phyloP scores from a whole-genome alignment of 2,329 filamentous ascomycete species.

The Trichophyton benhamiae region DNA sequence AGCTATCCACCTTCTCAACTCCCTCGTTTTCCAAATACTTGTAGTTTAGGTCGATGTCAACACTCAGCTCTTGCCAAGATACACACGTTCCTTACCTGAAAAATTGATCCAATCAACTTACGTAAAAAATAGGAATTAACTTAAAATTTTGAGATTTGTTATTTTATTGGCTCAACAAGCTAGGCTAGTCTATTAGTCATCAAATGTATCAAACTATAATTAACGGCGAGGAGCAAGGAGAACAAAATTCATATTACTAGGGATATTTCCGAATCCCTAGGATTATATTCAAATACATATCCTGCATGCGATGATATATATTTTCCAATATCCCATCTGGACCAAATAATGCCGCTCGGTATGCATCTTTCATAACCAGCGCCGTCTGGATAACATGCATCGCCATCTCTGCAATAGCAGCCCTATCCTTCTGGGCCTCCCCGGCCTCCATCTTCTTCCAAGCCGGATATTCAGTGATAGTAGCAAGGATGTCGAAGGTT shows the following conservation, averaged over 20 bases:
- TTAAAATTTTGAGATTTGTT: too few relatives aligned
- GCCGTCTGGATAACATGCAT: neutral
- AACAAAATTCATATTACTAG: neutral
- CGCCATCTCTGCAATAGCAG: neutral
- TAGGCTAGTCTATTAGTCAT: too few relatives aligned
- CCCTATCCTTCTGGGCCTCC: neutral
- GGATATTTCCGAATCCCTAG: neutral
- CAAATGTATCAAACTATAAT: too few relatives aligned
- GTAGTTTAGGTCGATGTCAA: too few relatives aligned
- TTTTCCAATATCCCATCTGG: neutral
- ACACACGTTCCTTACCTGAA: too few relatives aligned
- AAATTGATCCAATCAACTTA: too few relatives aligned
- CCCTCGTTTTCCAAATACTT: too few relatives aligned
- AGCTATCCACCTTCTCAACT: too few relatives aligned
- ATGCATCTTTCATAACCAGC: neutral
- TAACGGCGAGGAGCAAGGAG: too few relatives aligned
- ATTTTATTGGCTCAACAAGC: too few relatives aligned
- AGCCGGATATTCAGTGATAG: neutral
- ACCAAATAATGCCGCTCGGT: neutral
- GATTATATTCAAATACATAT: neutral
- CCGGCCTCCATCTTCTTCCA: neutral
- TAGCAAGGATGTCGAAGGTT: neutral
- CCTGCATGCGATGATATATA: neutral
- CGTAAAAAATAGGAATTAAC: too few relatives aligned
- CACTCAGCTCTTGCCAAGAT: too few relatives aligned